Evolutionary conservation across 768 basidiomycete genomes (phyloP), one percentile per base, ranked within the genome.

Genomic region (Lactifluus subvellereus): DNA sequence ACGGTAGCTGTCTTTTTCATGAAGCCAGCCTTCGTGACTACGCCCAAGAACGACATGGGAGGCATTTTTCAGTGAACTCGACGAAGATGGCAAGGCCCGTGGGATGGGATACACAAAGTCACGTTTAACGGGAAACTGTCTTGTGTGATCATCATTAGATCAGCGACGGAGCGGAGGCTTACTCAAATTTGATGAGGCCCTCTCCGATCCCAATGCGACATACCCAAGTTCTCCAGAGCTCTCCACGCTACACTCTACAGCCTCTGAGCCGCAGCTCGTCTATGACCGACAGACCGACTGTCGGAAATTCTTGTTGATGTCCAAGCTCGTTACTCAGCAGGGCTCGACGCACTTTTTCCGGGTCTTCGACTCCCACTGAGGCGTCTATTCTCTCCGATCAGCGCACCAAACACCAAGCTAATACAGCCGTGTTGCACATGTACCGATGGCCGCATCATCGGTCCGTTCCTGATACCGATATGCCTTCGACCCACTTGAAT

Each of bases 1-100:
- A 93, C 90, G 0, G 91, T 93, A 14, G 82, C 91, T 0, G 91
- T 93, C 72, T 91, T 92, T 59, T 85, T 78, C 90, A 93, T 93
- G 67, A 79, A 83, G 9, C 91, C 90, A 22, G 82, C 87, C 73
- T 89, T 92, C 37, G 89, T 87, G 20, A 93, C 91, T 43, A 84
- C 69, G 18, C 91, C 91, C 27, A 79, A 79, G 66, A 93, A 82
- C 16, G 84, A 75, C 84, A 91, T 86, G 32, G 91, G 89, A 40
- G 89, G 86, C 89, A 91, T 91, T 8, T 66, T 72, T 43, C 43
- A 57, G 51, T 22, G 37, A 54, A 50, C 45, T 16, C 16, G 22
- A 43, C 22, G 54, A 42, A 27, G 40, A 55, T 11, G 45, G 10
- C 5, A 22, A 43, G 6, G 42, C 18, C 1, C 11, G 42, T 37